Conservation (phyloP, 352 stramenopile species). For the Discostella stelligera region DNA sequence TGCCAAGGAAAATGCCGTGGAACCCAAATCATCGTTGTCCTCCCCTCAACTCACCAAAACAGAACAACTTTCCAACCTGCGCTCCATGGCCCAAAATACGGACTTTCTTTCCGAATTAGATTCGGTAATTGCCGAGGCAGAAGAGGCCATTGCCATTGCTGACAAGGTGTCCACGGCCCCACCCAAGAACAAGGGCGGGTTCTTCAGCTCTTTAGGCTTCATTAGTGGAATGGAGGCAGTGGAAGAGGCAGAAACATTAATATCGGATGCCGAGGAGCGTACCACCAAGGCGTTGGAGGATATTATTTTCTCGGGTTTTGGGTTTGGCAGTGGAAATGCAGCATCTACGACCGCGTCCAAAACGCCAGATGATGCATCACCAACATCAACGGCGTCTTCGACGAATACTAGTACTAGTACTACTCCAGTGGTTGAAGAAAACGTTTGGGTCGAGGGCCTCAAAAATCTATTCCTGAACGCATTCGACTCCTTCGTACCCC, state of each 20-base stretch:
- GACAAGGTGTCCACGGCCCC: constrained; percentile 28
- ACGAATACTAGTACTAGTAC: too few relatives aligned
- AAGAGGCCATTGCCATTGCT: constrained; percentile 51
- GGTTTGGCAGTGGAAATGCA: constrained; percentile 5
- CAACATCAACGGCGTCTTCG: not conserved
- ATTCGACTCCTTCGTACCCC: constrained; percentile 30
- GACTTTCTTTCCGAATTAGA: constrained; percentile 45
- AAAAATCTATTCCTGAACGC: constrained; percentile 45
- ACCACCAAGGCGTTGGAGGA: constrained; percentile 15
- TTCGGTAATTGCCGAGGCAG: constrained; percentile 43
- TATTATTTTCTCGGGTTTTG: constrained; percentile 26
- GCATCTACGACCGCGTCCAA: not conserved
- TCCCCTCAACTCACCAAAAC: not conserved
- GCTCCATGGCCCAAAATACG: constrained; percentile 32
- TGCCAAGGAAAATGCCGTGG: not conserved
- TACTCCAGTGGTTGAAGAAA: constrained; percentile 15
- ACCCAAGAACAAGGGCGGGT: constrained; percentile 22
- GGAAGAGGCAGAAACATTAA: constrained; percentile 44
- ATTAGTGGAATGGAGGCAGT: constrained; percentile 42
- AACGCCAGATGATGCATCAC: not conserved
- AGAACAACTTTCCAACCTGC: constrained; percentile 25
- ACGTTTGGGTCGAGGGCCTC: constrained; percentile 46
- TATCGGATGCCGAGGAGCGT: constrained; percentile 32
- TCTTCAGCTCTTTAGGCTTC: constrained; percentile 32
- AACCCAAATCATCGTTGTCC: too few relatives aligned